Conservation (phyloP, 1,284 basidiomycete species). For the Apiotrichum gamsii region DNA sequence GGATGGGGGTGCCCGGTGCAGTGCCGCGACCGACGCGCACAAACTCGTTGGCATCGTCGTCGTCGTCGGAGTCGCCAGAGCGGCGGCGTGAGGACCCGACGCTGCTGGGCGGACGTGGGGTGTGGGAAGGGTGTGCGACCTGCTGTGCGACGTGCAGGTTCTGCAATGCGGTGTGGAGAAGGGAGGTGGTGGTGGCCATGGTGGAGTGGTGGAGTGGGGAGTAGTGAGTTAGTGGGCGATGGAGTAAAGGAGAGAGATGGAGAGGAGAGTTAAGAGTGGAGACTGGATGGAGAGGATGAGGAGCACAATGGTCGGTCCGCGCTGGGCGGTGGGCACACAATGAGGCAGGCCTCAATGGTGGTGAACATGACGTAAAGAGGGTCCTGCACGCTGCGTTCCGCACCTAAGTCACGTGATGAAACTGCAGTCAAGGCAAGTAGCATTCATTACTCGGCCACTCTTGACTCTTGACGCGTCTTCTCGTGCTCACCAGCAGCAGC, state of each 20-base stretch:
- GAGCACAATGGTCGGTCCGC: no score
- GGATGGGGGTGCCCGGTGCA: conserved; percentile 39
- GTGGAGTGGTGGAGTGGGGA: no score
- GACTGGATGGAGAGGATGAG: not conserved
- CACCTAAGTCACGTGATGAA: no score
- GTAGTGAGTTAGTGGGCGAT: not conserved
- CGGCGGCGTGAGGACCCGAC: conserved; percentile 21
- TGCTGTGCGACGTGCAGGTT: conserved; percentile 46
- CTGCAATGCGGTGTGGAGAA: conserved; percentile 46
- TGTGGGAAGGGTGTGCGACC: conserved; percentile 29
- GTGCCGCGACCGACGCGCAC: conserved; percentile 42
- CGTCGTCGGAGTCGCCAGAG: conserved; percentile 20
- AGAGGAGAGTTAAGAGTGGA: not conserved
- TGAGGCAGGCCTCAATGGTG: no score
- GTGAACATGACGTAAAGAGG: no score
- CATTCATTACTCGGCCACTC: no score
- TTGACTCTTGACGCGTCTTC: no score
- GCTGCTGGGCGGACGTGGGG: conserved; percentile 30
- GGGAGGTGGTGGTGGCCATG: conserved; percentile 35
- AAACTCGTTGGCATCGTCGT: conserved; percentile 50
- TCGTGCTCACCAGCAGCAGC: no score
- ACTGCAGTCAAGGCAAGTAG: no score
- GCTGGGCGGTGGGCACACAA: no score
- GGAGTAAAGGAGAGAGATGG: not conserved
- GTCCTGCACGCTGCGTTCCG: no score